Evolutionary conservation across 495 filamentous ascomycete species (phyloP).

Genomic region (Aspergillus mulundensis): DNA sequence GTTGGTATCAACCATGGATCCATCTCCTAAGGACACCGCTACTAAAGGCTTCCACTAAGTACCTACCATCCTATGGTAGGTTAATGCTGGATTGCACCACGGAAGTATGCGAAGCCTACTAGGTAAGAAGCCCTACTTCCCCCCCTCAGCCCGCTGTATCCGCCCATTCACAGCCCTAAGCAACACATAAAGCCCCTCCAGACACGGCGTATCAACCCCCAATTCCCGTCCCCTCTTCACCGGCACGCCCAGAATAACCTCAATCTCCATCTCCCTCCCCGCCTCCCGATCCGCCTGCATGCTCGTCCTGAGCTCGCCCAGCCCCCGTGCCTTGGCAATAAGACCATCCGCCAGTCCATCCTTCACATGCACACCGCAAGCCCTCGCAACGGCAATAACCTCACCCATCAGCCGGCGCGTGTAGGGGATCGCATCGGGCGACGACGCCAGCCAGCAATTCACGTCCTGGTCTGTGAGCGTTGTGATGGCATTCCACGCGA

Average conservation of each 20-base stretch:
- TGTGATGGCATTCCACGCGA: slow-evolving; percentile 51
- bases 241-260: slow-evolving; percentile 53
- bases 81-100: too few relatives aligned
- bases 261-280: slow-evolving; percentile 50
- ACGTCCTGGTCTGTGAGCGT: slow-evolving; percentile 49
- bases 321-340: slow-evolving; percentile 37
- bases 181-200: slow-evolving; percentile 47
- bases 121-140: too few relatives aligned
- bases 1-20: too few relatives aligned
- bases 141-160: too few relatives aligned
- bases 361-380: slow-evolving; percentile 36
- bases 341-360: slow-evolving; percentile 38
- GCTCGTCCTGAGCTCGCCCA: slow-evolving; percentile 46
- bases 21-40: too few relatives aligned
- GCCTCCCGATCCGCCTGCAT: slow-evolving; percentile 52
- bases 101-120: too few relatives aligned
- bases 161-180: slow-evolving; percentile 33
- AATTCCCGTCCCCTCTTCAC: slow-evolving; percentile 46
- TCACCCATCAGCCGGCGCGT: slow-evolving; percentile 45
- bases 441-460: slow-evolving; percentile 43
- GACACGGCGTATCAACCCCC: slow-evolving; percentile 41
- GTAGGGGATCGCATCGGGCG: slow-evolving; percentile 36
- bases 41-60: too few relatives aligned
- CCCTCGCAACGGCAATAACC: slow-evolving; percentile 44
- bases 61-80: too few relatives aligned